Evolutionary conservation across 1,284 basidiomycete genomes (phyloP).

Genomic region (Apiotrichum gamsii): DNA sequence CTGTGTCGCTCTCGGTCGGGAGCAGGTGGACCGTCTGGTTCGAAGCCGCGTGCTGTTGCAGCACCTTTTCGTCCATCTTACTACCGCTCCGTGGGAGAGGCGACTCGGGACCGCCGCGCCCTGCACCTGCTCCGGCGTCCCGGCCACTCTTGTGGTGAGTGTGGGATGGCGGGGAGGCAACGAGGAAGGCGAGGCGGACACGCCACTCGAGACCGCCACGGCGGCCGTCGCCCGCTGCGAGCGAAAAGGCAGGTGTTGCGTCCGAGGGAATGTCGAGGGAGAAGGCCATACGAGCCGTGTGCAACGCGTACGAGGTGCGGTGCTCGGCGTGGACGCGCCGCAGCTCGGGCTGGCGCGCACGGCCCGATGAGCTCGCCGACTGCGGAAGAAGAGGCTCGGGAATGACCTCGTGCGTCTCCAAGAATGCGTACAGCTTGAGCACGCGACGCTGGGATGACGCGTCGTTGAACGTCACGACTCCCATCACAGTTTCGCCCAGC

Average conservation of each 20-base stretch:
- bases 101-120: no score
- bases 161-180: slow-evolving; percentile 54
- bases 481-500: slow-evolving; percentile 79
- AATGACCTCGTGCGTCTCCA: slow-evolving; percentile 77
- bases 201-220: slow-evolving; percentile 77
- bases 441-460: slow-evolving; percentile 15
- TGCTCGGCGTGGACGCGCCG: slow-evolving; percentile 70
- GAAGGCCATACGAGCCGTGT: slow-evolving; percentile 69
- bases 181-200: slow-evolving; percentile 70
- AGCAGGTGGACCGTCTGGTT: neutral
- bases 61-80: slow-evolving; percentile 51
- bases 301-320: slow-evolving; percentile 64
- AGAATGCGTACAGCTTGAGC: slow-evolving; percentile 66
- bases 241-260: slow-evolving; percentile 69
- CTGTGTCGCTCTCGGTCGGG: slow-evolving; percentile 16
- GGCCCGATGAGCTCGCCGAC: slow-evolving; percentile 38
- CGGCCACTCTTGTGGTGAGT: no score
- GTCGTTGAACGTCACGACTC: slow-evolving; percentile 78
- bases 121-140: no score
- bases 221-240: slow-evolving; percentile 48
- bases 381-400: slow-evolving; percentile 54
- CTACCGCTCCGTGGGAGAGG: no score
- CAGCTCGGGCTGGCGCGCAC: slow-evolving; percentile 27
- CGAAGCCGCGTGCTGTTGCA: slow-evolving; percentile 63
- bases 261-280: slow-evolving; percentile 82